Evolutionary conservation across 768 basidiomycete species (phyloP).

Genomic region (Tricholoma bakamatsutake): DNA sequence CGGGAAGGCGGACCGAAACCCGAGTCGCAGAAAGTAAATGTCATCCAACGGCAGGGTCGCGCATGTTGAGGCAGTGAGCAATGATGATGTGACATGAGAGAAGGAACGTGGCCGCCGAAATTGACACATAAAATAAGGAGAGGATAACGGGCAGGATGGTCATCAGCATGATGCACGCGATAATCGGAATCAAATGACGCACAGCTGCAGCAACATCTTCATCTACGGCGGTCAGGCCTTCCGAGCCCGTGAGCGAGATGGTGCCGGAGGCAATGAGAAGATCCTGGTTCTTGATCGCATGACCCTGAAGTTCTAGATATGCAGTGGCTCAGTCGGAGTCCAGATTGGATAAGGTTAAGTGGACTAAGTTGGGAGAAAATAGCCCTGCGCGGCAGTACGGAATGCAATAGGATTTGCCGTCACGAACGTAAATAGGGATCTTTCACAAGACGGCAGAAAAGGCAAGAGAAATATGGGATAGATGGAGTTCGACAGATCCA

Average conservation of each 20-base stretch:
- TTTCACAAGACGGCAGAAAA: neutral
- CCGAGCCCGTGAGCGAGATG: constrained; percentile 74
- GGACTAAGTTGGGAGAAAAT: constrained; percentile 5
- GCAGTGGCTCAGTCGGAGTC: neutral
- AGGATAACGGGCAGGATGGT: constrained; percentile 6
- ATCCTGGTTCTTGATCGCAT: constrained; percentile 97
- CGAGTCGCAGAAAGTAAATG: neutral
- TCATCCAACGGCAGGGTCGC: neutral
- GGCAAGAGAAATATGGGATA: neutral
- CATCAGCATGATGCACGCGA: constrained; percentile 8
- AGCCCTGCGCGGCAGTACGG: neutral
- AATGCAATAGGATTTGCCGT: neutral
- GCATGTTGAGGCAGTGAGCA: neutral
- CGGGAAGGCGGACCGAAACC: neutral
- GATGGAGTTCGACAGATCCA: neutral
- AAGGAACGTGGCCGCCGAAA: neutral
- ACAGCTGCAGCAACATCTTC: constrained; percentile 89
- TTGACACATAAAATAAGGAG: constrained; percentile 5
- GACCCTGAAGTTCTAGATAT: constrained; percentile 75
- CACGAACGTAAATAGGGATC: neutral
- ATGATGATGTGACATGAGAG: constrained; percentile 5
- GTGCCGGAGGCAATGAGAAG: constrained; percentile 83
- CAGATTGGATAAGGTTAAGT: constrained; percentile 15
- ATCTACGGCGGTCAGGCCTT: constrained; percentile 78
- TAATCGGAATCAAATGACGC: constrained; percentile 27